phyloP scores from a whole-genome alignment of 2,329 filamentous ascomycete genomes.

The Pseudogymnoascus sp. region DNA sequence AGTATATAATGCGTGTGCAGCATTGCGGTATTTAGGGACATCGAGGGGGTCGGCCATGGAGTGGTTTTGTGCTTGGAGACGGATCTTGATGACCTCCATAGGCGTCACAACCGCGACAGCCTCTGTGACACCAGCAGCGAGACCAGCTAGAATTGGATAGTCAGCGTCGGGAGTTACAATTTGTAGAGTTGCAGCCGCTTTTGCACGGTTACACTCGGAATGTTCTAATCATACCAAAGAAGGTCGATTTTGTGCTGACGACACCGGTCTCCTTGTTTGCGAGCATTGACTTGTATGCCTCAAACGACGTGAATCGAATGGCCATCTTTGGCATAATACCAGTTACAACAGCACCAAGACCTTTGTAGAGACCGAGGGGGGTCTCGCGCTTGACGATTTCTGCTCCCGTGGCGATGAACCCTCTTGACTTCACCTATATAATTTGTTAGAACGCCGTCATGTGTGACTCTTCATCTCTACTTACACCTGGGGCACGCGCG shows the following conservation, averaged over 20 bases:
- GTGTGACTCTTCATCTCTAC: constrained; percentile 24
- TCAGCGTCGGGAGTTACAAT: constrained; percentile 29
- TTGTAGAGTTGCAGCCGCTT: not conserved
- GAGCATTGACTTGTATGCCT: constrained; percentile 82
- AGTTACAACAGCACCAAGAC: constrained; percentile 89
- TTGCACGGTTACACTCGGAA: not conserved
- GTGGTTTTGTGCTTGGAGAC: constrained; percentile 95
- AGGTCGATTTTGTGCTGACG: constrained; percentile 64
- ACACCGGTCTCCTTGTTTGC: constrained; percentile 57
- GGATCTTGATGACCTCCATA: constrained; percentile 99
- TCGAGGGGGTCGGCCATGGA: constrained; percentile 95
- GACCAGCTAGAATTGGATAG: constrained; percentile 51
- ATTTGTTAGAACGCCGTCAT: not conserved
- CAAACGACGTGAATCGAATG: constrained; percentile 96
- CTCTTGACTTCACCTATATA: constrained; percentile 59
- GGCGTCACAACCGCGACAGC: constrained; percentile 93
- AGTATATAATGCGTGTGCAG: constrained; percentile 73
- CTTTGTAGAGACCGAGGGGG: constrained; percentile 90
- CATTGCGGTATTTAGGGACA: constrained; percentile 93
- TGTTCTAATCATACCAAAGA: constrained; percentile 46
- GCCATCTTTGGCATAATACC: constrained; percentile 99
- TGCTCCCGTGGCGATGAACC: constrained; percentile 76
- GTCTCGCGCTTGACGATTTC: constrained; percentile 89
- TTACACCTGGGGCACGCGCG: constrained; percentile 68
- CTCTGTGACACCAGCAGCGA: constrained; percentile 89